A percentile compares a stretch with the other conserved stretches of the same genome.
Evolutionary conservation across 2,329 filamentous ascomycete species (phyloP).

Genomic region (Xylariomycetidae sp.): DNA sequence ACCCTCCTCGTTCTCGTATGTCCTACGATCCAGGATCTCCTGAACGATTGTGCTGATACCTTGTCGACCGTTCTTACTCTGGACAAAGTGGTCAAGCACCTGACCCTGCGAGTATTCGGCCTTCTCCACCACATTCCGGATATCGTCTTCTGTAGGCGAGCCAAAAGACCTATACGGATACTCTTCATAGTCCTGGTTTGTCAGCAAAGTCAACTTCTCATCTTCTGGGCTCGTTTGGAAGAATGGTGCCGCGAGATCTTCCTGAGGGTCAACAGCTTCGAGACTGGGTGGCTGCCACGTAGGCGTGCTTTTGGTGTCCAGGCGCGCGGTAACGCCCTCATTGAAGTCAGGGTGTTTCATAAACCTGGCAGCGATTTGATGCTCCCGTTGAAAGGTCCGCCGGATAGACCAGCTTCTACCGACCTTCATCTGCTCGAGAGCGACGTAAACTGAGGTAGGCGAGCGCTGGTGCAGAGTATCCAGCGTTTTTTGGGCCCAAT

Average conservation of each 20-base stretch:
- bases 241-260: conserved; percentile 58
- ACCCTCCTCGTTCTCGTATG: conserved; percentile 38
- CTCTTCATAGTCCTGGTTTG: conserved; percentile 54
- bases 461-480: conserved; percentile 71
- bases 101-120: conserved; percentile 42
- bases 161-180: conserved; percentile 70
- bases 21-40: conserved; percentile 63
- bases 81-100: conserved; percentile 58
- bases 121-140: conserved; percentile 38
- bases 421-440: conserved; percentile 74
- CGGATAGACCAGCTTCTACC: conserved; percentile 72
- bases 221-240: conserved; percentile 48
- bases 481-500: conserved; percentile 76
- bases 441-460: conserved; percentile 80
- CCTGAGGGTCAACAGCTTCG: conserved; percentile 52
- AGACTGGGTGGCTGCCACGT: conserved; percentile 72
- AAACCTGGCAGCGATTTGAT: conserved; percentile 77
- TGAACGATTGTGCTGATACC: conserved; percentile 62
- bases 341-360: conserved; percentile 90
- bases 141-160: conserved; percentile 65
- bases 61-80: conserved; percentile 55
- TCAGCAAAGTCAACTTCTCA: conserved; percentile 54
- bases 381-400: conserved; percentile 79
- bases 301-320: conserved; percentile 64
- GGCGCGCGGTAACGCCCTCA: conserved; percentile 78